A percentile compares a stretch with the other conserved stretches of the same genome.
phyloP scores from a whole-genome alignment of 2,329 filamentous ascomycete genomes.

The Clarireedia paspali region DNA sequence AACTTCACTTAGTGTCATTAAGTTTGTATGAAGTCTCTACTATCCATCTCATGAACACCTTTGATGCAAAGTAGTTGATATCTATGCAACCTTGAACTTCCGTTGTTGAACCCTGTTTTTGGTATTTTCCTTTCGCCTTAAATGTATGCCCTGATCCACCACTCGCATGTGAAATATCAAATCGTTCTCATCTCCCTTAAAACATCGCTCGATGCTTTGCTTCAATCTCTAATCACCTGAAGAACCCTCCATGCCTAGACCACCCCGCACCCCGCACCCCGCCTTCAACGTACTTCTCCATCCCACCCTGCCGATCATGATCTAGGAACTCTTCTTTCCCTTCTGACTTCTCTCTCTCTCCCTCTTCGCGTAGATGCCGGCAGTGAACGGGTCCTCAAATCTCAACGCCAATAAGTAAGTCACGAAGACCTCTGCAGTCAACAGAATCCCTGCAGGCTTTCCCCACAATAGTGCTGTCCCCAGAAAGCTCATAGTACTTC shows the following conservation, averaged over 20 bases:
- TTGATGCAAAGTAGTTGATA: constrained; percentile 26
- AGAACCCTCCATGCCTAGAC: neutral
- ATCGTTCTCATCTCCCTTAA: neutral
- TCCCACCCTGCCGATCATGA: neutral
- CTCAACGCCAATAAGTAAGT: constrained; percentile 74
- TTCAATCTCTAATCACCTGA: neutral
- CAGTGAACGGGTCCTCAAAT: constrained; percentile 93
- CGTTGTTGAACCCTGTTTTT: constrained; percentile 23
- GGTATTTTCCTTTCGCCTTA: constrained; percentile 1
- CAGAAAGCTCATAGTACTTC: constrained; percentile 85
- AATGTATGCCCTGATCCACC: constrained; percentile 2
- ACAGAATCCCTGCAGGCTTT: constrained; percentile 75
- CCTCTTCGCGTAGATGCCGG: constrained; percentile 84
- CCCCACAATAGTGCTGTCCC: constrained; percentile 78
- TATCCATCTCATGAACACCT: constrained; percentile 14
- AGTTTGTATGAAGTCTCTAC: neutral
- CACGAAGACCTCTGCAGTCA: constrained; percentile 67
- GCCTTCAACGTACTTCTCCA: neutral
- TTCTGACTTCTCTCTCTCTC: constrained; percentile 44
- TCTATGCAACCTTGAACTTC: constrained; percentile 16
- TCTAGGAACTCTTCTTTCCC: constrained; percentile 24
- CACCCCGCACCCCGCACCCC: neutral
- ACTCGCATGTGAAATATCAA: neutral
- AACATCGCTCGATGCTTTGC: neutral
- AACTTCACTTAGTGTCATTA: neutral